These are phyloP conservation scores for Gossypium schwendimanii DNA, from an alignment of 441 rosid species.

Conservation along the genomic window DNA sequence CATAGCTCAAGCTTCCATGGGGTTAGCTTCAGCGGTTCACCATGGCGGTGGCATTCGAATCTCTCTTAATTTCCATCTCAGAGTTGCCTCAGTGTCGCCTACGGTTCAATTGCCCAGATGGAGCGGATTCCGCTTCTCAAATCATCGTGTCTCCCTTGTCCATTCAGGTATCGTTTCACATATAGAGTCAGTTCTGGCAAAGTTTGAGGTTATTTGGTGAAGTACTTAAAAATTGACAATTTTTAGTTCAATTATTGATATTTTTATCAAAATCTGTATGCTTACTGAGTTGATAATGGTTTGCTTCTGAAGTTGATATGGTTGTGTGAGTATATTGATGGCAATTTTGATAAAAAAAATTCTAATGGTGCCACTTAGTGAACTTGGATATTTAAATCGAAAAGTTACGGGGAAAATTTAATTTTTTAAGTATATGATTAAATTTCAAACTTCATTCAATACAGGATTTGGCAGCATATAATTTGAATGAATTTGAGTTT, in stretches of 20 bases:
- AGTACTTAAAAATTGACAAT: background rate
- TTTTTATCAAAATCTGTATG: background rate
- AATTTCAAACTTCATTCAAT: background rate
- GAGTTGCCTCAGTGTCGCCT: slow-evolving; percentile 25
- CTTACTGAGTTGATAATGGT: background rate
- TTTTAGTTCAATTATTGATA: background rate
- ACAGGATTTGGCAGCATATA: background rate
- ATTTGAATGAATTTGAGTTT: background rate
- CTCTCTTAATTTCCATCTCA: slow-evolving; percentile 33
- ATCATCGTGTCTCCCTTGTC: slow-evolving; percentile 21
- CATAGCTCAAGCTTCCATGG: slow-evolving; percentile 26
- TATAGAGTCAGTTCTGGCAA: background rate
- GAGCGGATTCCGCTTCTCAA: slow-evolving; percentile 29
- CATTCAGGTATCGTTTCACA: slow-evolving; percentile 26
- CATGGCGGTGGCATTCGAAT: slow-evolving; percentile 35
- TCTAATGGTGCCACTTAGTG: background rate
- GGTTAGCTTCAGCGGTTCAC: slow-evolving; percentile 51
- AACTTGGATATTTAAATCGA: background rate
- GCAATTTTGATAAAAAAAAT: too few relatives aligned
- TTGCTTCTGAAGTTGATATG: background rate
- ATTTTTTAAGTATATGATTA: background rate
- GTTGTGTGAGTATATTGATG: background rate
- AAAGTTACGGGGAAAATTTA: too few relatives aligned
- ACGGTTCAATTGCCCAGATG: slow-evolving; percentile 25
- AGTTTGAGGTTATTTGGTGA: background rate